Evolutionary conservation across 2,329 filamentous ascomycete genomes (phyloP).

Genomic region (Coniochaeta sp.): DNA sequence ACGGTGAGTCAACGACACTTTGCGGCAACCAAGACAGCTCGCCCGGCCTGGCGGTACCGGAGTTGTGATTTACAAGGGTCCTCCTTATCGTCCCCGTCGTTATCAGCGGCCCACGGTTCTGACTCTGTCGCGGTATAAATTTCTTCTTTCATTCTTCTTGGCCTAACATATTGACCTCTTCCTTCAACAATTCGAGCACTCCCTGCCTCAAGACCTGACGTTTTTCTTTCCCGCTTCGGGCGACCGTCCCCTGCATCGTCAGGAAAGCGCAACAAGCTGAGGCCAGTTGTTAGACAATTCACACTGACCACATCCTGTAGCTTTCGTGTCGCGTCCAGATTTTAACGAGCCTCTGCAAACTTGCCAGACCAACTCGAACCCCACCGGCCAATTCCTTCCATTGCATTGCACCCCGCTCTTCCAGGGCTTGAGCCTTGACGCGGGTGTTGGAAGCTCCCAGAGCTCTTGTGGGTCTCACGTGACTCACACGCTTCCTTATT

Average conservation of each 20-base stretch:
- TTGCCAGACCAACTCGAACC: not conserved
- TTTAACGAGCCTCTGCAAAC: too few species aligned
- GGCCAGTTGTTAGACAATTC: not conserved
- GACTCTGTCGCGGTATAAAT: slow-evolving; percentile 8
- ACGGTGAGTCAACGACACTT: not conserved
- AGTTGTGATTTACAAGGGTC: not conserved
- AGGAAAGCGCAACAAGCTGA: not conserved
- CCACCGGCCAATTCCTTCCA: not conserved
- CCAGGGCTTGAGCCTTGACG: not conserved
- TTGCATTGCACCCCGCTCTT: not conserved
- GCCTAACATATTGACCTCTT: not conserved
- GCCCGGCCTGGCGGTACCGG: not conserved
- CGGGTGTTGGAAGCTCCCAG: too few species aligned
- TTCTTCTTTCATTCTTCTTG: slow-evolving; percentile 10
- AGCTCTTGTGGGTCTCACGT: slow-evolving; percentile 1
- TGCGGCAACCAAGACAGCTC: not conserved
- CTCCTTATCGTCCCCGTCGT: not conserved
- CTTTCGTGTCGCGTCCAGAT: too few species aligned
- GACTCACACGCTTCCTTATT: not conserved
- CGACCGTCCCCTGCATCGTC: not conserved
- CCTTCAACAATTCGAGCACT: not conserved
- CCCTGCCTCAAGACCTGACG: not conserved
- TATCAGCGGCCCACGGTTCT: slow-evolving; percentile 4
- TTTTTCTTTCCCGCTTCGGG: not conserved
- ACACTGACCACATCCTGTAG: not conserved